Conservation (phyloP, 352 stramenopile genomes). For the Phytophthora sojae region DNA sequence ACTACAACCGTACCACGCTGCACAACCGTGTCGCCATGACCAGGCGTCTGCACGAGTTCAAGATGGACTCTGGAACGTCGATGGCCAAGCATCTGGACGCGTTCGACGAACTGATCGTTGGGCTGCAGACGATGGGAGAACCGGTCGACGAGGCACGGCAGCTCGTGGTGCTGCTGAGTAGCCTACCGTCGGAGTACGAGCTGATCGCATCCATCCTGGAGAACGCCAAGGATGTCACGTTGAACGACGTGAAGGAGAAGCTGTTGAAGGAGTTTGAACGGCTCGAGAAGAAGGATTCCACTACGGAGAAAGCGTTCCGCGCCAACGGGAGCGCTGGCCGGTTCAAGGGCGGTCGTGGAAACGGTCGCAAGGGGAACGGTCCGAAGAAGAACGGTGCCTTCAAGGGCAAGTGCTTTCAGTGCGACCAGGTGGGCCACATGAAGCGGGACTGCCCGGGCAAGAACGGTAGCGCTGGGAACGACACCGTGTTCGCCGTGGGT, state of each 20-base stretch:
- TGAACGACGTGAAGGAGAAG: slow-evolving; percentile 34
- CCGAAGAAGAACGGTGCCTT: too few species aligned
- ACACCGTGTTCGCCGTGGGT: too few species aligned
- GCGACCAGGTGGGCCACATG: too few species aligned
- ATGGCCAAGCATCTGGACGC: slow-evolving; percentile 30
- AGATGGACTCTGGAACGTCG: not conserved
- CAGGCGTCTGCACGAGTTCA: not conserved
- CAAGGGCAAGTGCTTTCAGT: too few species aligned
- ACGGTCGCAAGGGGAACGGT: too few species aligned
- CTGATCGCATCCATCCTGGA: slow-evolving; percentile 20
- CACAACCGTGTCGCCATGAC: slow-evolving; percentile 39
- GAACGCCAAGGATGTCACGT: slow-evolving; percentile 15
- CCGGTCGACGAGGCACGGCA: slow-evolving; percentile 28
- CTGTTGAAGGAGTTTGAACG: slow-evolving; percentile 1
- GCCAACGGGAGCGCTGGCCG: too few species aligned
- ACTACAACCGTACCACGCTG: slow-evolving; percentile 36
- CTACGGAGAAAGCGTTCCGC: not conserved
- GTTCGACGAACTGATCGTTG: slow-evolving; percentile 36
- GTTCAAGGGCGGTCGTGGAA: too few species aligned
- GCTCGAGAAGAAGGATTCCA: slow-evolving; percentile 20
- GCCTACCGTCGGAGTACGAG: slow-evolving; percentile 33
- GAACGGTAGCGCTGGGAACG: too few species aligned
- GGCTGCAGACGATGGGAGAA: slow-evolving; percentile 29
- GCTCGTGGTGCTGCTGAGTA: slow-evolving; percentile 29
- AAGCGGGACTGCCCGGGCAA: too few species aligned